Base-by-base conservation (phyloP, 805 yeast genomes). In the Monosporozyma servazzii region DNA sequence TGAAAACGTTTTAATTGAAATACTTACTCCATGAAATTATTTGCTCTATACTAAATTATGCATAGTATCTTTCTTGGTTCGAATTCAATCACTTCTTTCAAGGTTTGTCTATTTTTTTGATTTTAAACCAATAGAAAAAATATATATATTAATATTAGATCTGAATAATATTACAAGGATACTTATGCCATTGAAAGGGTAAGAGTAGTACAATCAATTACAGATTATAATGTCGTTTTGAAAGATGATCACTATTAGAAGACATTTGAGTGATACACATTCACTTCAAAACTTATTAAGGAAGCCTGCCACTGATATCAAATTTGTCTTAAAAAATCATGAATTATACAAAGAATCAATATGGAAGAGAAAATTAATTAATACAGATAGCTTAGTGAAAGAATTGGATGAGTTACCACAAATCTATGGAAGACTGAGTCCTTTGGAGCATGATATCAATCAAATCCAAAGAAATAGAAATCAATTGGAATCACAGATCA, bases 241-340 rank as follows among this genome's bases (percentile, higher is more conserved):
- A 44, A 30, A 15, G 11, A 47, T 47, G 39, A 21, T 47, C 5
- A 44, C 21, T 3, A 31, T 42, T 36, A 36, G 13, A 40, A n/a
- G 49, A 27, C 5, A 29, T 20, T 40, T 43, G 17, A 30, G 36
- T 18, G 6, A n/a, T 17, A 18, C 21, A 4, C 30, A 17, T 17
- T n/a, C 25, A 15, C 18, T 41, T 8, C 17, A 11, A 13, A 37
- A 23, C 21, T 39, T 51, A 17, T 45, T 64, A 4, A 60, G 52
- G 52, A 61, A 54, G 53, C 67, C 70, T 7, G 59, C 56, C n/a
- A 61, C 63, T 31, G 64, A 64, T 54, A 57, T 65, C 13, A 66
- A 61, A 48, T 11, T 31, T 2, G 53, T 66, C 4, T 44, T 64
- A 4, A 51, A 48, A 1, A 54, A 59, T 27, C 23, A 61, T 4